phyloP scores from a whole-genome alignment of 345 rosid genomes.

The Citrus sinensis region DVS_A1.0 CM039167.1:3981001-3981500 shows the following conservation, averaged over 20 bases:
- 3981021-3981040: conserved; percentile 22
- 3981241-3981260: conserved; percentile 30
- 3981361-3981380: conserved; percentile 44
- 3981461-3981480: too few species aligned
- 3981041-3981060: conserved; percentile 46
- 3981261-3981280: conserved; percentile 28
- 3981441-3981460: too few species aligned
- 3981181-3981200: conserved; percentile 34
- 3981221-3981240: conserved; percentile 38
- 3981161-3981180: conserved; percentile 35
- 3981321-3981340: conserved; percentile 33
- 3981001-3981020: conserved; percentile 28
- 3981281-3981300: conserved; percentile 30
- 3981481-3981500: neutral
- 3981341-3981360: conserved; percentile 61
- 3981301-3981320: conserved; percentile 27
- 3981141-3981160: conserved; percentile 41
- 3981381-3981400: conserved; percentile 45
- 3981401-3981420: neutral
- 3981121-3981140: conserved; percentile 39
- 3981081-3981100: conserved; percentile 61
- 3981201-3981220: conserved; percentile 43
- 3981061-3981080: conserved; percentile 37
- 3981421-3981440: too few species aligned
- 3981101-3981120: conserved; percentile 34